Base-by-base conservation (phyloP, 2,329 filamentous ascomycete genomes). In the Emydomyces testavorans region DNA sequence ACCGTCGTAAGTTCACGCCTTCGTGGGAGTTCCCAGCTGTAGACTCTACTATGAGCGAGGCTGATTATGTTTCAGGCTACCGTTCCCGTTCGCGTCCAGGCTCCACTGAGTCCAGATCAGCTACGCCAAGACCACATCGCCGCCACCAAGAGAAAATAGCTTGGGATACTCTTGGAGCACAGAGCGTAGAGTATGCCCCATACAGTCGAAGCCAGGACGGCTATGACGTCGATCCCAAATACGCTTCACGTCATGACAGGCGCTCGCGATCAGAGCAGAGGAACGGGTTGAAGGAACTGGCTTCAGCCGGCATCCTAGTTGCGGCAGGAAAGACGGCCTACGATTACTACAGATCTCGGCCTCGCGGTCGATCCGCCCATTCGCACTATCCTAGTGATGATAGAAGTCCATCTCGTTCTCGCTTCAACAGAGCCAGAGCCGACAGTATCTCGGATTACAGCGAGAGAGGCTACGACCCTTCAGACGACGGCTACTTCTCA, bases 351-450 rank as follows among this genome's bases (percentile, higher is more conserved):
- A 64, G 66, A 35, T 70, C 67, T 50, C 62, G 60, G 28, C 69
- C 67, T 42, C 60, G 62, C 29, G 58, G 55, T 26, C 63, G 64
- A 8, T 49, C 38, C 24, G 20, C 13, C 26, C 26, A 26, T n/a
- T 50, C 47, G 11, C 58, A 57, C 20, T n/a, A n/a, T n/a, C n/a
- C n/a, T n/a, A n/a, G n/a, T n/a, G 35, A 36, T 62, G 74, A 78
- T 59, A 73, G 74, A 50, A 71, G 75, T 51, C 71, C 73, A 43
- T 72, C 70, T 55, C 74, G 74, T 57, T 47, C 42, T 26, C 20
- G 24, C 15, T 20, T 26, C n/a, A 62, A 58, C 6, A 65, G 61
- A 51, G 66, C 59, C 45, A 65, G 71, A 48, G 69, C 68, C 55
- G 65, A 65, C 52, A 72, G 70, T 49, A 63, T 72, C 13, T 65